A percentile compares a stretch with the other conserved stretches of the same genome.
Evolutionary conservation across 2,329 filamentous ascomycete species (phyloP).

Genomic region (Aaosphaeria pasadenensis): DNA sequence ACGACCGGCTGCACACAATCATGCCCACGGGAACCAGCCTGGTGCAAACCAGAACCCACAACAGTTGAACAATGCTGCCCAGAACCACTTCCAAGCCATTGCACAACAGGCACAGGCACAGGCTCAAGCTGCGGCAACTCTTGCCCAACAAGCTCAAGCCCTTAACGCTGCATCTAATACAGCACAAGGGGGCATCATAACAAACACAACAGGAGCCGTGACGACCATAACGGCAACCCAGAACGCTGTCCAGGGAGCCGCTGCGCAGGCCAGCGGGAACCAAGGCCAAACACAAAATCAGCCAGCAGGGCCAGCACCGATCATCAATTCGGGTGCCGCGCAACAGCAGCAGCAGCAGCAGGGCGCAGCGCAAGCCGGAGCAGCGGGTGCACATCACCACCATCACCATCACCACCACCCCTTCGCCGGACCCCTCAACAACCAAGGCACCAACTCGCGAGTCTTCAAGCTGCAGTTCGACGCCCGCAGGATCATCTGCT

Average conservation of each 20-base stretch:
- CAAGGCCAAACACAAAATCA: slow-evolving; percentile 6
- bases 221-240: slow-evolving; percentile 6
- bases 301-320: slow-evolving; percentile 2
- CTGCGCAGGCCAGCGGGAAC: slow-evolving; percentile 8
- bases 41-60: slow-evolving; percentile 17
- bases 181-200: slow-evolving; percentile 13
- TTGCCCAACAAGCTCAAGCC: slow-evolving; percentile 33
- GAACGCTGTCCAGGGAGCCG: slow-evolving; percentile 2
- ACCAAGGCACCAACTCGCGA: slow-evolving; percentile 50
- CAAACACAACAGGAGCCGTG: slow-evolving; percentile 9
- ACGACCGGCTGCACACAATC: slow-evolving; percentile 18
- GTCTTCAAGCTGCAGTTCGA: slow-evolving; percentile 99
- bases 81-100: slow-evolving; percentile 29
- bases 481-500: slow-evolving; percentile 87
- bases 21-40: slow-evolving; percentile 13
- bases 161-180: slow-evolving; percentile 33
- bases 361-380: slow-evolving; percentile 11
- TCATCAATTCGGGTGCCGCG: background rate
- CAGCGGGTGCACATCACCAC: slow-evolving; percentile 19
- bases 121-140: slow-evolving; percentile 31
- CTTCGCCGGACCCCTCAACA: slow-evolving; percentile 19
- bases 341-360: slow-evolving; percentile 10
- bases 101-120: slow-evolving; percentile 37
- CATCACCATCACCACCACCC: slow-evolving; percentile 29
- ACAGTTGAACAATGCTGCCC: slow-evolving; percentile 8